Evolutionary conservation across 148 eudicot genomes (phyloP).

Genomic region (Mesembryanthemum crystallinum): DNA sequence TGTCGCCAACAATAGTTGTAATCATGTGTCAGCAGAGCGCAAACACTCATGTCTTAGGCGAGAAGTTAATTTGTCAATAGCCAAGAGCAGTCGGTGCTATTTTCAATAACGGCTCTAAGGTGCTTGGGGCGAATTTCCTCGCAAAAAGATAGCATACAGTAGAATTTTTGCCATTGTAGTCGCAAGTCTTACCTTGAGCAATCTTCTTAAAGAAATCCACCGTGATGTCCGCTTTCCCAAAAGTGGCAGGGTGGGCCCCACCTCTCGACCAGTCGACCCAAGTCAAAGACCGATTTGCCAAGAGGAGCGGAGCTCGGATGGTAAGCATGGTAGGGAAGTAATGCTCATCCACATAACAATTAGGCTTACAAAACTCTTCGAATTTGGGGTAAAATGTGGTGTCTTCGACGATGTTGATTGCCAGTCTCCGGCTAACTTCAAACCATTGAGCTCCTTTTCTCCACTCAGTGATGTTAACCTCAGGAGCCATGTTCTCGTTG

Average conservation of each 20-base stretch:
- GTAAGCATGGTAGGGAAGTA: slow-evolving; percentile 86
- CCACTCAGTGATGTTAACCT: slow-evolving; percentile 66
- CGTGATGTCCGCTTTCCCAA: slow-evolving; percentile 55
- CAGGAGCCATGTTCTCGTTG: slow-evolving; percentile 58
- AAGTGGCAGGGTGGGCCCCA: slow-evolving; percentile 82
- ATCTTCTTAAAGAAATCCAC: slow-evolving; percentile 52
- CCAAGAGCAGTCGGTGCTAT: slow-evolving; percentile 46
- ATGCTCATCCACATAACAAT: slow-evolving; percentile 84
- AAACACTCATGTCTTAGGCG: not conserved
- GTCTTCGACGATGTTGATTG: slow-evolving; percentile 52
- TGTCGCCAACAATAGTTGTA: not conserved
- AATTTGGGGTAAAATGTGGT: slow-evolving; percentile 59
- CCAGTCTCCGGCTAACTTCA: slow-evolving; percentile 61
- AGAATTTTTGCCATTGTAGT: slow-evolving; percentile 47
- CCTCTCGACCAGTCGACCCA: slow-evolving; percentile 98
- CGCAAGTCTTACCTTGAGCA: slow-evolving; percentile 34
- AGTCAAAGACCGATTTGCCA: slow-evolving; percentile 79
- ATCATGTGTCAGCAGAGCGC: not conserved
- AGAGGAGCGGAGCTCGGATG: slow-evolving; percentile 44
- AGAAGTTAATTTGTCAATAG: slow-evolving; percentile 18
- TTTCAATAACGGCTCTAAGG: slow-evolving; percentile 61
- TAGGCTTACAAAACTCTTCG: slow-evolving; percentile 56
- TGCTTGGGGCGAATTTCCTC: slow-evolving; percentile 72
- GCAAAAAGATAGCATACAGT: slow-evolving; percentile 62
- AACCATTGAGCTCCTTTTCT: slow-evolving; percentile 89